Percentiles rank a stretch among this genome's conserved stretches.
These are phyloP conservation scores for Plenodomus tracheiphilus DNA, from an alignment of 2,329 filamentous ascomycete species.

Conservation along the genomic window DNA sequence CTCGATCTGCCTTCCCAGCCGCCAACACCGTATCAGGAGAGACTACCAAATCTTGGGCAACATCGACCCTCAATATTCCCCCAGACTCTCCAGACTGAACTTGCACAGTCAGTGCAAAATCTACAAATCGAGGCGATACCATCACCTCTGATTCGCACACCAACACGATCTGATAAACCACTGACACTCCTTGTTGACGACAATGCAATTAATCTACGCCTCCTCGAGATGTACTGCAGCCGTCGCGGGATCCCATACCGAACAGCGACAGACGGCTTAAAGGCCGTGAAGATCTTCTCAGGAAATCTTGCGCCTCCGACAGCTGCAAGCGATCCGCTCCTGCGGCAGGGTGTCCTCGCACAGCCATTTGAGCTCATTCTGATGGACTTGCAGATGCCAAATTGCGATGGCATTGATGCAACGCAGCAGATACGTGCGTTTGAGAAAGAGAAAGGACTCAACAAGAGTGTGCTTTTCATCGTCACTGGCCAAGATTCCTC, in stretches of 20 bases:
- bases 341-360: slow-evolving; percentile 1
- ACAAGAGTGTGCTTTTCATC: slow-evolving; percentile 35
- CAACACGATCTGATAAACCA: slow-evolving; percentile 12
- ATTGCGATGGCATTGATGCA: slow-evolving; percentile 44
- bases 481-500: slow-evolving; percentile 40
- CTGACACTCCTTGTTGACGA: slow-evolving; percentile 51
- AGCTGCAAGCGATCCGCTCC: slow-evolving; percentile 6
- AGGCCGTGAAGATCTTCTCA: slow-evolving; percentile 45
- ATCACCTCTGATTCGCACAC: not conserved
- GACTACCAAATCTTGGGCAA: not conserved
- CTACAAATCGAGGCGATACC: slow-evolving; percentile 5
- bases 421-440: slow-evolving; percentile 39
- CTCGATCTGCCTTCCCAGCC: not conserved
- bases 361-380: slow-evolving; percentile 40
- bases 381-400: slow-evolving; percentile 50
- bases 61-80: slow-evolving; percentile 11
- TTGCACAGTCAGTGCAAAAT: slow-evolving; percentile 14
- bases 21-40: not conserved
- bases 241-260: slow-evolving; percentile 45
- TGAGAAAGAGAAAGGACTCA: slow-evolving; percentile 30
- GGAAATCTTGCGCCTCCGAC: slow-evolving; percentile 6
- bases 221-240: slow-evolving; percentile 53
- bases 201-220: slow-evolving; percentile 51
- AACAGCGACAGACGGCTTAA: slow-evolving; percentile 45
- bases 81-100: slow-evolving; percentile 8